Conservation (phyloP, 2,329 filamentous ascomycete genomes). For the Stagonosporopsis tanaceti region DNA sequence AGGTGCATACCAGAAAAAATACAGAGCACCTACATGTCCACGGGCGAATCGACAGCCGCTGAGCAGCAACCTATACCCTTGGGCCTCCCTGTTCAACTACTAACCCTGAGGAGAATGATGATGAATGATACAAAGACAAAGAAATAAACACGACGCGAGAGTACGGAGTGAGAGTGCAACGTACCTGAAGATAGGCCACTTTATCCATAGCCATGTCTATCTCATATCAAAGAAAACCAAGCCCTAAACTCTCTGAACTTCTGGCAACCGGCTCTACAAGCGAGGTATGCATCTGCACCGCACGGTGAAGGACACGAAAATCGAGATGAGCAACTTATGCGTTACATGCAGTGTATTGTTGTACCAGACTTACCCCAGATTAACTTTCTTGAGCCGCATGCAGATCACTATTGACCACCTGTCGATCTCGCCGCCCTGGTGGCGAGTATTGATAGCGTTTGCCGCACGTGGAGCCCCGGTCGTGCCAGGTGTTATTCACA, state of each 20-base stretch:
- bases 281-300: not conserved
- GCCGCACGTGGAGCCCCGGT: not conserved
- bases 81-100: not conserved
- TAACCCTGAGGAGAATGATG: not conserved
- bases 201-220: not conserved
- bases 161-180: not conserved
- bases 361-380: conserved; percentile 5
- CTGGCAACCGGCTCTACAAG: not conserved
- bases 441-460: not conserved
- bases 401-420: conserved; percentile 1
- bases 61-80: not conserved
- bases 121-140: not conserved
- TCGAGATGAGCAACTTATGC: not conserved
- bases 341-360: conserved; percentile 7
- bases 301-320: not conserved
- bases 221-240: not conserved
- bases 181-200: too few species aligned
- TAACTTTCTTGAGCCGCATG: conserved; percentile 3
- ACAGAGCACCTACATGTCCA: not conserved
- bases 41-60: not conserved
- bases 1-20: not conserved
- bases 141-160: not conserved
- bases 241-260: not conserved
- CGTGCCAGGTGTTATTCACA: not conserved
- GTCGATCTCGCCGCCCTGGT: conserved; percentile 4